Base-by-base conservation (phyloP, 176 grass and related monocot genomes). In the Aegilops bicornis region DNA sequence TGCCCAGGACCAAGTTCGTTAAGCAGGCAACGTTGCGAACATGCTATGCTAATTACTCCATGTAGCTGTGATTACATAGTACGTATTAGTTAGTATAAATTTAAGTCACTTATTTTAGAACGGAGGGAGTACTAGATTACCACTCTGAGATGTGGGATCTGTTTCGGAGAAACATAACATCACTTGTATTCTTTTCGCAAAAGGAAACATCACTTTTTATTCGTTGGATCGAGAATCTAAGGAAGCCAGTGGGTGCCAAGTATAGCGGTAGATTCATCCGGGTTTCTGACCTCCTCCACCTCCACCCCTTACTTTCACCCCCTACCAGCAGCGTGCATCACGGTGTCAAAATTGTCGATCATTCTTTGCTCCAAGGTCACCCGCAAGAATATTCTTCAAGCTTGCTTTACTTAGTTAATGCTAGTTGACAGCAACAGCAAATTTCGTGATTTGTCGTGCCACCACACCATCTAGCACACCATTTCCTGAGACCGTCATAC, bases 381-480 rank as follows among this genome's bases (percentile, higher is more conserved):
- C 64, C 15, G 45, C 54, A 75, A 14, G 73, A 83, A 83, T 79
- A 87, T 87, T 86, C 71, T 50, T 43, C 25, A 30, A 75, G 17
- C 8, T 74, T 68, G 35, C n/a, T 83, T 82, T 83, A 32, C 27
- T 29, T 54, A 2, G 50, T 54, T 54, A 54, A 54, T 54, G 50
- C 50, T 79, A 32, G n/a, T 29, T 52, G 39, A 64, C 40, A 66
- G 27, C 59, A 42, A 85, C 72, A 69, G 33, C 64, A 83, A 60
- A 65, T 10, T 19, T 1, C 31, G 63, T 81, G 78, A 77, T 76
- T 62, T 59, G 45, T 31, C 32, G 54, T 73, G 32, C 32, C 76
- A 76, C 59, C 79, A 60, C 24, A 48, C 72, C 72, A 60, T 35
- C 63, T 23, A 35, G 64, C 62, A 70, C 54, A 12, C 22, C 0